Percentiles rank a stretch among this genome's conserved stretches.
Evolutionary conservation across 768 basidiomycete species (phyloP).

Genomic region (Inosperma sp.): DNA sequence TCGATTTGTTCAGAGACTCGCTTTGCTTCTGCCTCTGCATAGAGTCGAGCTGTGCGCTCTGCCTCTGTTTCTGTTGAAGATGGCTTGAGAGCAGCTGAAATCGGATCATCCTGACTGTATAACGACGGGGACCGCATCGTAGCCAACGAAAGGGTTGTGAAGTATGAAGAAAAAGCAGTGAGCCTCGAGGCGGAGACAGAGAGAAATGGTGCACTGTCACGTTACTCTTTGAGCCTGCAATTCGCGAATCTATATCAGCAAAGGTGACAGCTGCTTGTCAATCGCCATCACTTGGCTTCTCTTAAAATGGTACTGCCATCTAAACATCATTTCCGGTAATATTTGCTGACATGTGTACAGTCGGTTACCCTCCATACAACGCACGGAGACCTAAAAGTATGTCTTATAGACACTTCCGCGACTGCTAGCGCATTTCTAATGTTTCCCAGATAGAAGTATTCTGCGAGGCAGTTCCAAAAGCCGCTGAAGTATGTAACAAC

Average conservation of each 20-base stretch:
- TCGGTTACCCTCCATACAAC: conserved; percentile 93
- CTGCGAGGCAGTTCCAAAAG: conserved; percentile 93
- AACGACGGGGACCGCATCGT: conserved; percentile 64
- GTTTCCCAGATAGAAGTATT: conserved; percentile 81
- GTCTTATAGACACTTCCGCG: conserved; percentile 3
- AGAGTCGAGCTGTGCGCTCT: conserved; percentile 58
- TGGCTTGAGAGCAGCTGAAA: conserved; percentile 62
- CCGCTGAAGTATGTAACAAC: conserved; percentile 68
- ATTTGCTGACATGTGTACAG: conserved; percentile 36
- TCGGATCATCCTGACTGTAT: conserved; percentile 73
- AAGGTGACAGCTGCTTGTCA: conserved; percentile 3
- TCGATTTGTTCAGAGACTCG: conserved; percentile 78
- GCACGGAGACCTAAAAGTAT: conserved; percentile 92
- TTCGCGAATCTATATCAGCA: conserved; percentile 8
- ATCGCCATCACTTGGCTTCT: conserved; percentile 15
- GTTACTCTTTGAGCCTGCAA: too few species aligned
- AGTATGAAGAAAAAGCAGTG: conserved; percentile 23
- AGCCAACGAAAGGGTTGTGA: conserved; percentile 29
- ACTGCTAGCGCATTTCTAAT: neutral
- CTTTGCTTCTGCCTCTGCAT: conserved; percentile 68
- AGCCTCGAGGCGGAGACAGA: conserved; percentile 2
- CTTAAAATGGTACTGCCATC: conserved; percentile 30
- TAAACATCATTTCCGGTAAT: conserved; percentile 17
- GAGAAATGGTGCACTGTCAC: conserved; percentile 5
- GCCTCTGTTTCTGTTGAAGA: conserved; percentile 59